These are phyloP conservation scores for Rhodotorula sp. DNA, from an alignment of 1,284 basidiomycete species.

Conservation along the genomic window DNA sequence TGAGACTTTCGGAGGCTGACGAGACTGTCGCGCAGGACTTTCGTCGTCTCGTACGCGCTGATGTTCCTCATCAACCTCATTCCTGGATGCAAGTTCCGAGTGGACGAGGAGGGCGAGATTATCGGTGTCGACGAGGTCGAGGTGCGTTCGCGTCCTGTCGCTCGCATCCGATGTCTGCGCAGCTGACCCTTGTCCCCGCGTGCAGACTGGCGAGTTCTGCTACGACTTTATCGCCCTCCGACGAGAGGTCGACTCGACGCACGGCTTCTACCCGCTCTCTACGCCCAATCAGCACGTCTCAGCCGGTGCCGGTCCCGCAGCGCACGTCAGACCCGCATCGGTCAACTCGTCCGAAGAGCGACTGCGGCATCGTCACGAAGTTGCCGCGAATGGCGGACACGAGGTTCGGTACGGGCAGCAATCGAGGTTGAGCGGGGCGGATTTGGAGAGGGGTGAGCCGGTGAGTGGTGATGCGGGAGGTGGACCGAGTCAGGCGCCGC, in stretches of 20 bases:
- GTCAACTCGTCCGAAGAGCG: conserved; percentile 15
- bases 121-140: conserved; percentile 90
- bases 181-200: background rate
- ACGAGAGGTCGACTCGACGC: conserved; percentile 28
- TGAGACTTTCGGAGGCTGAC: background rate
- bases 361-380: conserved; percentile 5
- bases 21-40: conserved; percentile 45
- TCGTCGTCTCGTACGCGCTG: conserved; percentile 62
- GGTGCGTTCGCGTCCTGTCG: conserved; percentile 59
- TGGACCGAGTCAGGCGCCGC: conserved; percentile 5
- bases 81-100: conserved; percentile 75
- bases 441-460: background rate
- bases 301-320: background rate
- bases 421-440: background rate
- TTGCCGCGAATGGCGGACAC: background rate
- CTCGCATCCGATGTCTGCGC: background rate
- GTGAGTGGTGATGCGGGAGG: background rate
- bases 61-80: conserved; percentile 71
- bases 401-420: background rate
- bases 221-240: conserved; percentile 30
- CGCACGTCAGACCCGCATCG: conserved; percentile 26
- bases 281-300: background rate
- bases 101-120: conserved; percentile 79
- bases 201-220: conserved; percentile 22
- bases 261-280: conserved; percentile 3